Evolutionary conservation across 371 early-diverging fungal genomes (phyloP).

Genomic region (Mucor mucedo): DNA sequence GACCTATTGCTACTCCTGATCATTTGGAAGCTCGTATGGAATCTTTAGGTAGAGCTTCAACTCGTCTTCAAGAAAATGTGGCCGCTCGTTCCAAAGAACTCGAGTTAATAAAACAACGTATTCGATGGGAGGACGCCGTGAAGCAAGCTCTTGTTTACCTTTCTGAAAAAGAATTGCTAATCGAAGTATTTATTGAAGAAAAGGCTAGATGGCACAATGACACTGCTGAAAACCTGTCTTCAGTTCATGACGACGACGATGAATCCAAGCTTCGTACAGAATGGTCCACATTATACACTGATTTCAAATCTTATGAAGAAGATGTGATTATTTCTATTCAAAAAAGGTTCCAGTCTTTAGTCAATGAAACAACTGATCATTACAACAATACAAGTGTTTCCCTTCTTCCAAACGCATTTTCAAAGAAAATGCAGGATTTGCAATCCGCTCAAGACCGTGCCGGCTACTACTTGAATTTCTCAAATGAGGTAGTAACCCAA

Average conservation of each 20-base stretch:
- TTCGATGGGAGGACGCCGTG: slow-evolving; percentile 32
- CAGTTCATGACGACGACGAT: slow-evolving; percentile 21
- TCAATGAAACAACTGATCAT: slow-evolving; percentile 12
- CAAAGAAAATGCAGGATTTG: slow-evolving; percentile 28
- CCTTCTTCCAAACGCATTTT: slow-evolving; percentile 25
- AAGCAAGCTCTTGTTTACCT: slow-evolving; percentile 27
- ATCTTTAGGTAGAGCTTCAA: slow-evolving; percentile 23
- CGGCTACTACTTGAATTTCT: slow-evolving; percentile 32
- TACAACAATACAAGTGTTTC: slow-evolving; percentile 18
- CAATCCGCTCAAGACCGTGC: slow-evolving; percentile 21
- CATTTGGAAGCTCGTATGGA: slow-evolving; percentile 52
- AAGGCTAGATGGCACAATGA: slow-evolving; percentile 43
- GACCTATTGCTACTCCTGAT: slow-evolving; percentile 49
- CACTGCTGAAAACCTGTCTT: background rate
- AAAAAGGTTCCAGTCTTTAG: slow-evolving; percentile 21
- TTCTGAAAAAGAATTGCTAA: slow-evolving; percentile 13
- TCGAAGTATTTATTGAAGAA: slow-evolving; percentile 42
- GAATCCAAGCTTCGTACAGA: slow-evolving; percentile 29
- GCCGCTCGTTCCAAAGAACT: slow-evolving; percentile 34
- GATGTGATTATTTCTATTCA: slow-evolving; percentile 20
- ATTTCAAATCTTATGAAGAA: slow-evolving; percentile 27
- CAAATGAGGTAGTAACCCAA: slow-evolving; percentile 47
- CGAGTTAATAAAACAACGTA: slow-evolving; percentile 32
- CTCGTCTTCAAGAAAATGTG: slow-evolving; percentile 40
- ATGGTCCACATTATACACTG: slow-evolving; percentile 15